These are phyloP conservation scores for Falciphora oryzae DNA, from an alignment of 2,329 filamentous ascomycete species.

Conservation along the genomic window DNA sequence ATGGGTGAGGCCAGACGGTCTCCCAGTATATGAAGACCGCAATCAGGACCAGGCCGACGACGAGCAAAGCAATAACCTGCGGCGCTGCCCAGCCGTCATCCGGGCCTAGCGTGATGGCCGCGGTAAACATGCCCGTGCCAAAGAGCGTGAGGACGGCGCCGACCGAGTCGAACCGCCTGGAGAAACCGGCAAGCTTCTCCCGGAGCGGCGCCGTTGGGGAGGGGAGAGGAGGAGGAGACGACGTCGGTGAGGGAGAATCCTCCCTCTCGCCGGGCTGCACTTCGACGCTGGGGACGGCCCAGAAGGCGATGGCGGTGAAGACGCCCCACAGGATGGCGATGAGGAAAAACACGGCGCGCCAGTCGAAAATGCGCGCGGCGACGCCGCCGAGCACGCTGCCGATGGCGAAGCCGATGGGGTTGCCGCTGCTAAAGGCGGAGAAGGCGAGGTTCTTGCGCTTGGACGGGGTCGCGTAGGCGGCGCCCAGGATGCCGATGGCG, in stretches of 20 bases:
- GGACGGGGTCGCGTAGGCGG: constrained; percentile 55
- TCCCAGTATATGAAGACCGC: constrained; percentile 58
- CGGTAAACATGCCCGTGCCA: constrained; percentile 61
- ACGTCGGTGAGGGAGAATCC: constrained; percentile 20
- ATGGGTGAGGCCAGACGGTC: constrained; percentile 39
- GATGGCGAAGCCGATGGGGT: constrained; percentile 33
- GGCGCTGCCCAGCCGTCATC: constrained; percentile 55
- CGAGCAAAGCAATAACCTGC: constrained; percentile 57
- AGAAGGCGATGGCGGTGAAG: constrained; percentile 51
- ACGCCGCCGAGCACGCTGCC: constrained; percentile 56
- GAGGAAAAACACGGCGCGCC: constrained; percentile 58
- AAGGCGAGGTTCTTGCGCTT: constrained; percentile 60
- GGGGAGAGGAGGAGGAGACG: no score
- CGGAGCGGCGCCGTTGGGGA: constrained; percentile 19
- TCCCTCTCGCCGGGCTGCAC: constrained; percentile 22
- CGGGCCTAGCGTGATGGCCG: constrained; percentile 53
- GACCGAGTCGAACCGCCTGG: constrained; percentile 55
- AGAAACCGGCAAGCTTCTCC: constrained; percentile 30
- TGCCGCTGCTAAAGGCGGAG: constrained; percentile 48
- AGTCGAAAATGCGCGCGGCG: constrained; percentile 53
- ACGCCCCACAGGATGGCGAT: constrained; percentile 58
- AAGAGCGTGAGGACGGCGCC: constrained; percentile 55
- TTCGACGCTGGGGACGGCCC: constrained; percentile 55
- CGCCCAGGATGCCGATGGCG: constrained; percentile 58
- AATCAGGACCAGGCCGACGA: constrained; percentile 53